A percentile compares a stretch with the other conserved stretches of the same genome.
These are phyloP conservation scores for Colletotrichum tropicale DNA, from an alignment of 2,329 filamentous ascomycete species.

Conservation along the genomic window DNA sequence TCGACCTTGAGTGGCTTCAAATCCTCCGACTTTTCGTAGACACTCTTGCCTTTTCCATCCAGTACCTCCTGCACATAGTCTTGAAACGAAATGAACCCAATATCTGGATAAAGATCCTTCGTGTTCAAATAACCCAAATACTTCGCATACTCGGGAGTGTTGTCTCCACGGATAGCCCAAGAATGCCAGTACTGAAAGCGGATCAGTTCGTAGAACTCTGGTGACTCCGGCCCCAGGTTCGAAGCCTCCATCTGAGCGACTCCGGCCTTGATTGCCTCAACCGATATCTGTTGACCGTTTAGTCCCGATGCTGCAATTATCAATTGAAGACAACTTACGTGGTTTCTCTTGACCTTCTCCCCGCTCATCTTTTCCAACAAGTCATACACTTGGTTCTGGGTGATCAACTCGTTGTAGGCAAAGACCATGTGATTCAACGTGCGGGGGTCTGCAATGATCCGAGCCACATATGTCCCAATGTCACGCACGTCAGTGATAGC, in stretches of 20 bases:
- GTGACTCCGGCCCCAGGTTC: neutral
- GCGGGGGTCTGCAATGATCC: slow-evolving; percentile 51
- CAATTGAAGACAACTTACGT: slow-evolving; percentile 2
- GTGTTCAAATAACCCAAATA: neutral
- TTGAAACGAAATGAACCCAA: neutral
- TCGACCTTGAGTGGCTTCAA: neutral
- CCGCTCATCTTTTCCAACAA: slow-evolving; percentile 51
- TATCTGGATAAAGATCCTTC: neutral
- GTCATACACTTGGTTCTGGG: slow-evolving; percentile 49
- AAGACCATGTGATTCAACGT: slow-evolving; percentile 59
- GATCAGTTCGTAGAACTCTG: neutral
- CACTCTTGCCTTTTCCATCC: neutral
- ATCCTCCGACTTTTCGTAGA: neutral
- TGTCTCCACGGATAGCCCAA: neutral
- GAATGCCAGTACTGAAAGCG: neutral
- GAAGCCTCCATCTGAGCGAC: neutral
- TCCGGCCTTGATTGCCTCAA: neutral
- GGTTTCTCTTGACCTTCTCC: slow-evolving; percentile 46
- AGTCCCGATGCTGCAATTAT: neutral
- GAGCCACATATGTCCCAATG: slow-evolving; percentile 54
- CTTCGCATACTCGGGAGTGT: neutral
- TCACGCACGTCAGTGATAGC: slow-evolving; percentile 26
- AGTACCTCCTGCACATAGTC: neutral
- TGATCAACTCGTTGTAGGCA: slow-evolving; percentile 48
- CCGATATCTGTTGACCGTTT: neutral